Base-by-base conservation (phyloP, 768 basidiomycete genomes). In the Boletus sp. region DNA sequence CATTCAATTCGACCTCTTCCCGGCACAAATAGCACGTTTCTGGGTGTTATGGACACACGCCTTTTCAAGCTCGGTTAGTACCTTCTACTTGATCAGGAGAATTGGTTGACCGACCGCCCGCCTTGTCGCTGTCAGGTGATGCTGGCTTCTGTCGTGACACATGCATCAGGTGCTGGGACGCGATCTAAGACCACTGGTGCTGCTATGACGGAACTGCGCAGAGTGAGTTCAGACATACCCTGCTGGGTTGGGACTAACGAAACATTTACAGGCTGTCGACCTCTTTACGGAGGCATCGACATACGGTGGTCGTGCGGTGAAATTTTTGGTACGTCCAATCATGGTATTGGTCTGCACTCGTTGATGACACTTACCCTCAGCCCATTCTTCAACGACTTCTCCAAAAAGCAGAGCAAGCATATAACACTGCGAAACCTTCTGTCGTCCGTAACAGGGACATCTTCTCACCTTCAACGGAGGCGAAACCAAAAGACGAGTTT, bases 41-140 rank as follows among this genome's bases (percentile, higher is more conserved):
- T 89, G 86, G 85, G 83, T 85, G 28, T 64, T 88, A 32, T 89
- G 87, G 87, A 87, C 85, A 1, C 85, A 88, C 66, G 82, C 80
- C 6, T 88, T 88, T 65, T 86, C 85, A 18, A 81, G 84, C 20
- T 72, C 85, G 58, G 86, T 87, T 61, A 52, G 81, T 69, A 20
- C 39, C 53, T 28, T 60, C 10, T 30, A 33, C 56, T 10, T 45
- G 40, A 47, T 47, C 17, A 36, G 6, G 45, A 35, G 17, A n/a
- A 32, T 45, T n/a, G 1, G 12, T 29, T 55, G 33, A 58, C 49
- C 28, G 12, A 41, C 55, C 35, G 50, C 44, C 59, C 32, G 52
- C 40, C 5, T 14, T 17, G 55, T 18, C 15, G 37, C 36, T 56
- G 7, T 60, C 33, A 90, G 89, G 83, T 90, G 29, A 86, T 92